phyloP scores from a whole-genome alignment of 2,329 filamentous ascomycete genomes.

The Botrytis aclada region DNA sequence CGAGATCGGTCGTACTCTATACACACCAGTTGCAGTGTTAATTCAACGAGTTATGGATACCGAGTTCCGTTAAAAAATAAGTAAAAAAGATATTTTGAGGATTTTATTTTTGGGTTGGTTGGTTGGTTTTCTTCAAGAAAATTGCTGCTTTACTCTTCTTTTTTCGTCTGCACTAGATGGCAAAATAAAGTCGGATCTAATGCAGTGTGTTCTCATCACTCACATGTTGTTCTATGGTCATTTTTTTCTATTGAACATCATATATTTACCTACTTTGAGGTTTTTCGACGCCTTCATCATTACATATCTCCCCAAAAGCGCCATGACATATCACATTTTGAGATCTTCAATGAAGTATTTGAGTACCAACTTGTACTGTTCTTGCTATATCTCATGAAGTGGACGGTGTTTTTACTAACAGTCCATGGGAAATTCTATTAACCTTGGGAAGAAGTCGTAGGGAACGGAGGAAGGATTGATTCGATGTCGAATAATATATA shows the following conservation, averaged over 20 bases:
- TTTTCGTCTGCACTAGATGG: slow-evolving; percentile 36
- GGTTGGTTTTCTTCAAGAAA: slow-evolving; percentile 27
- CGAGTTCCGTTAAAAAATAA: slow-evolving; percentile 21
- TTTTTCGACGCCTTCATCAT: slow-evolving; percentile 11
- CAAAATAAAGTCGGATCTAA: slow-evolving; percentile 37
- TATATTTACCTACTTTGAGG: not conserved
- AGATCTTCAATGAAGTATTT: slow-evolving; percentile 9
- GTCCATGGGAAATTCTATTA: not conserved
- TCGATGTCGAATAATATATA: not conserved
- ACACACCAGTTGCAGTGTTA: not conserved
- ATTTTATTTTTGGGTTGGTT: slow-evolving; percentile 24
- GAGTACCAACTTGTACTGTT: not conserved
- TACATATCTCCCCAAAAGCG: slow-evolving; percentile 11
- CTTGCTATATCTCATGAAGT: slow-evolving; percentile 2
- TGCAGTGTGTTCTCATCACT: slow-evolving; percentile 29
- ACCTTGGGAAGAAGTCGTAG: not conserved
- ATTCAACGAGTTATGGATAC: slow-evolving; percentile 20
- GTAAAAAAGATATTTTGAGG: slow-evolving; percentile 15
- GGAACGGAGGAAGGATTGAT: not conserved
- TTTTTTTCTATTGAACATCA: slow-evolving; percentile 11
- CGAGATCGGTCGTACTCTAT: not conserved
- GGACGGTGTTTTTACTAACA: not conserved
- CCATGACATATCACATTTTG: slow-evolving; percentile 9
- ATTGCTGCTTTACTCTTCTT: slow-evolving; percentile 32
- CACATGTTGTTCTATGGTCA: slow-evolving; percentile 26